phyloP scores from a whole-genome alignment of 306 rosid genomes.

The Rosa rugosa region DNA sequence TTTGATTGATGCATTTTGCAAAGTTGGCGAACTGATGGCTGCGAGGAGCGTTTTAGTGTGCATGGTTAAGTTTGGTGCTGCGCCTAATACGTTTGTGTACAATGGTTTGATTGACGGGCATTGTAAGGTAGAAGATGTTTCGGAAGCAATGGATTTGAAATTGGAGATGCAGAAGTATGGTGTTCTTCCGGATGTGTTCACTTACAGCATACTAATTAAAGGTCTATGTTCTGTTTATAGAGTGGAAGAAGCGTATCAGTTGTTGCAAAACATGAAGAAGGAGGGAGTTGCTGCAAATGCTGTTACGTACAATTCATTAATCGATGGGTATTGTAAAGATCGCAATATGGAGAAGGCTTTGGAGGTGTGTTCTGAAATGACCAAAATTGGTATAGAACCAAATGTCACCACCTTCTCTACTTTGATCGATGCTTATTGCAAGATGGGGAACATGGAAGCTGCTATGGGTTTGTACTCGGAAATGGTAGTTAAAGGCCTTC shows the following conservation, averaged over 20 bases:
- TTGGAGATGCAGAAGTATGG: slow-evolving; percentile 50
- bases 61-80: slow-evolving; percentile 58
- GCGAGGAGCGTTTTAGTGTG: slow-evolving; percentile 43
- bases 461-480: slow-evolving; percentile 60
- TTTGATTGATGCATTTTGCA: slow-evolving; percentile 54
- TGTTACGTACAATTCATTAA: slow-evolving; percentile 57
- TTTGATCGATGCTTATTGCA: slow-evolving; percentile 70
- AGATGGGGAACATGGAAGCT: slow-evolving; percentile 48
- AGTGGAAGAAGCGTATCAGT: slow-evolving; percentile 47
- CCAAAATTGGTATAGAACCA: slow-evolving; percentile 49
- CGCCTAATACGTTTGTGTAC: slow-evolving; percentile 49
- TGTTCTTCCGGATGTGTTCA: slow-evolving; percentile 47
- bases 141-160: slow-evolving; percentile 44
- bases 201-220: slow-evolving; percentile 61
- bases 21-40: slow-evolving; percentile 41
- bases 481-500: slow-evolving; percentile 58
- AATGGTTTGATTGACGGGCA: slow-evolving; percentile 64
- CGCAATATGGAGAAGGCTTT: slow-evolving; percentile 61
- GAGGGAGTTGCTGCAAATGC: slow-evolving; percentile 44
- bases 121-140: slow-evolving; percentile 45
- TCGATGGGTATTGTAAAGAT: slow-evolving; percentile 59
- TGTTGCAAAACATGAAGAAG: slow-evolving; percentile 43
- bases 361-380: slow-evolving; percentile 66
- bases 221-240: slow-evolving; percentile 43
- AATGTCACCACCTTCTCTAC: slow-evolving; percentile 55